Conservation (phyloP, 495 filamentous ascomycete genomes). For the Penicillium dipodomyicola region DNA sequence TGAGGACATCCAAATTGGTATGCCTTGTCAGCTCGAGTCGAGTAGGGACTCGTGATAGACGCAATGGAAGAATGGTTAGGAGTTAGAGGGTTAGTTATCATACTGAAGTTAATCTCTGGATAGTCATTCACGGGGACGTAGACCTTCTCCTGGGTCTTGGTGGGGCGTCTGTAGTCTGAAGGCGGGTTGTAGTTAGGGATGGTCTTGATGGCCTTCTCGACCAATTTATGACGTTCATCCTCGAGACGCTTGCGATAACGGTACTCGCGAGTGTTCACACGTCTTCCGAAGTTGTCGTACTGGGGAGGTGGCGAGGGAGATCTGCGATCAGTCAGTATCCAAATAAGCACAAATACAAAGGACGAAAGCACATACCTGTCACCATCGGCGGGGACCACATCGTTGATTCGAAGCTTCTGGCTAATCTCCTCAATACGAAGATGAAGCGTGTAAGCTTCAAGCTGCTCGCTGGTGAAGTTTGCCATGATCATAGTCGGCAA, state of each 20-base stretch:
- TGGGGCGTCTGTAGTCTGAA: constrained; percentile 93
- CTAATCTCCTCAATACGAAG: constrained; percentile 97
- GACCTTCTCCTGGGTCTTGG: constrained; percentile 99
- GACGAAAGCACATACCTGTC: constrained; percentile 65
- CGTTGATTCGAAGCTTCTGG: constrained; percentile 96
- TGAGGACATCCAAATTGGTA: constrained; percentile 36
- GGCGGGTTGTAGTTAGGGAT: constrained; percentile 98
- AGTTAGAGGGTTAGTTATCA: constrained; percentile 99
- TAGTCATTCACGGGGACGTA: constrained; percentile 99
- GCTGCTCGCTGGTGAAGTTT: constrained; percentile 95
- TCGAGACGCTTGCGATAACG: constrained; percentile 96
- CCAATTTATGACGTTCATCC: constrained; percentile 95
- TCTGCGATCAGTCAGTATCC: constrained; percentile 42
- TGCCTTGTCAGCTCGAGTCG: constrained; percentile 46
- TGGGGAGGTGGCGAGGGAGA: constrained; percentile 94
- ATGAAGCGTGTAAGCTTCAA: constrained; percentile 93
- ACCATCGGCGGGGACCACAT: constrained; percentile 92
- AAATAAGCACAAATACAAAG: neutral
- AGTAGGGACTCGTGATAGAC: constrained; percentile 49
- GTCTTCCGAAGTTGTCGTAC: constrained; percentile 97
- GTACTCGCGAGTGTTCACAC: constrained; percentile 97
- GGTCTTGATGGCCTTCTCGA: constrained; percentile 97
- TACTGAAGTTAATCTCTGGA: constrained; percentile 99
- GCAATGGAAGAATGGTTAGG: constrained; percentile 58
- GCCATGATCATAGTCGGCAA: constrained; percentile 93